Evolutionary conservation across 2,329 filamentous ascomycete species (phyloP), one percentile per base, ranked within the genome.

Genomic region (Diplodia scrobiculata): DNA sequence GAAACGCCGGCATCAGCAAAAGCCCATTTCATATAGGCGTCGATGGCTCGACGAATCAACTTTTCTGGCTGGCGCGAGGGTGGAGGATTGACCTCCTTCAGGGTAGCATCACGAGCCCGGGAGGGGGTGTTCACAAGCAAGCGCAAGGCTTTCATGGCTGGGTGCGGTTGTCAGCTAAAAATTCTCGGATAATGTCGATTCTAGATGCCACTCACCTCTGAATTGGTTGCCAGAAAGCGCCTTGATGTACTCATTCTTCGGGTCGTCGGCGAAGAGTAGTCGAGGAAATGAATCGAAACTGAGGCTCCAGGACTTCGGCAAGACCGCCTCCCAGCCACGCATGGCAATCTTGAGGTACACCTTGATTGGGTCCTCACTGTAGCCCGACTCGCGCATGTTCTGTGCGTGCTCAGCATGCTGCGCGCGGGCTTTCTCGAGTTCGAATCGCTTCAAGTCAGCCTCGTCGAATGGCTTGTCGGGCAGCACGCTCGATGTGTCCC

Each of bases 291-390:
- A 84, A 9, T 76, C 74, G 68, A 86, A 86, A 68, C 87, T 84
- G 59, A 80, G 73, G 52, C 78, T 76, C 84, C 84, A 87, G 67
- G 76, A 76, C 13, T 74, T 72, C 1, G 84, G 83, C 13, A 87
- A 72, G 1, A 87, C 73, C 10, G 85, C 82, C 73, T 87, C 84
- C 63, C 81, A 82, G 17, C 85, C 85, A 50, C 85, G 83, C 75
- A 83, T 80, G 5, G 79, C 79, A 34, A 87, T 79, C 66, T 82
- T 82, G 66, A 82, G 80, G 69, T 83, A 83, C 2, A 87, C 75
- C 38, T 80, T 79, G 48, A 82, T 80, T 65, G 86, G 83, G 63
- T 83, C 81, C 29, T 81, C 76, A 3, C 79, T 77, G 82, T 83
- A 87, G 52, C 81, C 79, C 29, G 77, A 76, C 11, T 73, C 70